Evolutionary conservation across 2,329 filamentous ascomycete genomes (phyloP), one percentile per base, ranked within the genome.

Genomic region (Curvularia sp.): DNA sequence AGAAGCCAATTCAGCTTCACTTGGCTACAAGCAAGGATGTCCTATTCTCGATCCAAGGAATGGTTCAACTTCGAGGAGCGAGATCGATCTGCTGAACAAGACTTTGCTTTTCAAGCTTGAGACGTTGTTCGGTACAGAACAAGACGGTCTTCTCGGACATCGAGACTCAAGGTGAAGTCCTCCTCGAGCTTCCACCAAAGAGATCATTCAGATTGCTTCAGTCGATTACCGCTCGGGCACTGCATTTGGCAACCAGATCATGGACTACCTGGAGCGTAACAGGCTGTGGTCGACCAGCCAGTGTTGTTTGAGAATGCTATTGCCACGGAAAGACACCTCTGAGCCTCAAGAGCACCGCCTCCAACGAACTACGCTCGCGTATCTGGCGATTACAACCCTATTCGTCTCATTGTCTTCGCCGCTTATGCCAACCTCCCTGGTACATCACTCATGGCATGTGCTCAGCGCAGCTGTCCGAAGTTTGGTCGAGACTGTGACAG

Each of bases 381-480:
- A 18, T 99, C 96, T 51, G 95, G 95, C 47, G 95, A 99, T 77
- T 99, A 93, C 86, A 99, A 99, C 80, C 95, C 95, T 24, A 99
- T 99, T 63, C 83, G 95, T 99, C 44, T 97, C 95, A 12, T 90
- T 56, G 92, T 97, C 55, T 99, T 99, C 81, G 91, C 95, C 31
- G 92, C 88, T 80, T 99, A 98, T 72, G 96, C 95, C 76, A 95
- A 93, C 77, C 85, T 99, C 15, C 93, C 93, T 1, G 96, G 95
- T 49, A 99, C 95, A 99, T 99, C 74, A 99, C 95, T 1, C 95
- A 99, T 76, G 95, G 95, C 76, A 99, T 99, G 95, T 99, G 98
- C 84, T 96, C 1, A 98, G 94, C 79, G 95, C 95, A 66, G 92
- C 95, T 38, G 95, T 99, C 28, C 90, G 96, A 72, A 96, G 93